A percentile compares a stretch with the other conserved stretches of the same genome.
These are phyloP conservation scores for Ogataea wickerhamii DNA, from an alignment of 805 yeast genomes.

Conservation along the genomic window DNA sequence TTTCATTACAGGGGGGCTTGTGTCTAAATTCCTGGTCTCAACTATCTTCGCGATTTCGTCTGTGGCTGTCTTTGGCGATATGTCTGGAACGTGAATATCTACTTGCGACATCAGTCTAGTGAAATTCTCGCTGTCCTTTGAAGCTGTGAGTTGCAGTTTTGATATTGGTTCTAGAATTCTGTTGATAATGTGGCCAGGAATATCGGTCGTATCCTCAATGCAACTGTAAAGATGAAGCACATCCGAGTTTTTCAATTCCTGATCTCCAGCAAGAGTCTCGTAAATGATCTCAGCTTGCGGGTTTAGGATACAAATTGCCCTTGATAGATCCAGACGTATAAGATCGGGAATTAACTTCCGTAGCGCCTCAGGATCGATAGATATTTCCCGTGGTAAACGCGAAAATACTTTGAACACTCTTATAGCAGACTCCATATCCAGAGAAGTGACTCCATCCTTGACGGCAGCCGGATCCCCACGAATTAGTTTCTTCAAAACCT, in stretches of 20 bases:
- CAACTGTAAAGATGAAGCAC: conserved; percentile 20
- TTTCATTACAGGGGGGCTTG: conserved; percentile 14
- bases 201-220: conserved; percentile 1
- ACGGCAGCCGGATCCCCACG: conserved; percentile 7
- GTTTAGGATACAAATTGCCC: conserved; percentile 13
- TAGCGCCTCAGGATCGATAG: conserved; percentile 9
- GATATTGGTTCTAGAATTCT: conserved; percentile 21
- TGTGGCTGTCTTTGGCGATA: neutral
- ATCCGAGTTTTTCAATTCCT: conserved; percentile 18
- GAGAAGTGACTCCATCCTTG: conserved; percentile 16
- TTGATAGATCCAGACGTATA: conserved; percentile 18
- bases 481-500: conserved; percentile 5
- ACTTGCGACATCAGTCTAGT: neutral
- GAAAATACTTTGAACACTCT: conserved; percentile 16
- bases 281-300: conserved; percentile 14
- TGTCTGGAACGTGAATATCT: neutral
- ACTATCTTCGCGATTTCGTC: conserved; percentile 8
- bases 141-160: conserved; percentile 8
- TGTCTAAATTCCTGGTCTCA: conserved; percentile 15
- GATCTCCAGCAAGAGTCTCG: conserved; percentile 3
- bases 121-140: conserved; percentile 2
- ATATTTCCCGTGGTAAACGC: conserved; percentile 11
- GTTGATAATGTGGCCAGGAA: conserved; percentile 2
- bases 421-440: conserved; percentile 12
- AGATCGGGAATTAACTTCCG: conserved; percentile 16